Evolutionary conservation across 257 asterid genomes (phyloP).

Genomic region (Forsythia suspensa): DNA sequence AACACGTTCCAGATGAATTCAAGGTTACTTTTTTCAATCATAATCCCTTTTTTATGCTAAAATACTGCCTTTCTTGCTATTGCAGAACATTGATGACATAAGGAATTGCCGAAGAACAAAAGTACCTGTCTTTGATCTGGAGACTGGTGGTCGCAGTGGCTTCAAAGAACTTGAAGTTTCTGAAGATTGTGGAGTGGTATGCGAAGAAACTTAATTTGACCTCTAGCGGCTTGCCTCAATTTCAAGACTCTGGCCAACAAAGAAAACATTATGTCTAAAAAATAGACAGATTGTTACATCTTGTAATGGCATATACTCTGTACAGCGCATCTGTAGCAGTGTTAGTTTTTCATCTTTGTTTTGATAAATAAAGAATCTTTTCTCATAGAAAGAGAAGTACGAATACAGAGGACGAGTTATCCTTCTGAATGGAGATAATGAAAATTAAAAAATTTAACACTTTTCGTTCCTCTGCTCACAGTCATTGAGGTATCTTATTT

Average conservation of each 20-base stretch:
- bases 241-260: neutral
- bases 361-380: neutral
- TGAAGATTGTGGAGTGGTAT: slow-evolving; percentile 99
- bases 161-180: slow-evolving; percentile 90
- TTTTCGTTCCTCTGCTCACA: slow-evolving; percentile 7
- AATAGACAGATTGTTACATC: neutral
- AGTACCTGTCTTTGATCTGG: slow-evolving; percentile 88
- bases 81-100: slow-evolving; percentile 85
- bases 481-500: slow-evolving; percentile 4
- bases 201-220: slow-evolving; percentile 13
- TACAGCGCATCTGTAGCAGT: neutral
- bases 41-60: slow-evolving; percentile 13
- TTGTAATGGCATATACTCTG: neutral
- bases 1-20: neutral
- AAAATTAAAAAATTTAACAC: neutral
- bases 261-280: neutral
- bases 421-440: neutral
- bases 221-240: neutral
- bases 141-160: slow-evolving; percentile 87
- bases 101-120: slow-evolving; percentile 75
- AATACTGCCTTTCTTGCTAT: slow-evolving; percentile 22
- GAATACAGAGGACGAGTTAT: neutral
- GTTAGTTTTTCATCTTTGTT: slow-evolving; percentile 6
- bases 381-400: neutral
- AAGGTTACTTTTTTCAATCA: slow-evolving; percentile 6